Percentiles rank a stretch among this genome's conserved stretches.
phyloP scores from a whole-genome alignment of 140 eudicot genomes.

The Anethum foeniculum region DNA sequence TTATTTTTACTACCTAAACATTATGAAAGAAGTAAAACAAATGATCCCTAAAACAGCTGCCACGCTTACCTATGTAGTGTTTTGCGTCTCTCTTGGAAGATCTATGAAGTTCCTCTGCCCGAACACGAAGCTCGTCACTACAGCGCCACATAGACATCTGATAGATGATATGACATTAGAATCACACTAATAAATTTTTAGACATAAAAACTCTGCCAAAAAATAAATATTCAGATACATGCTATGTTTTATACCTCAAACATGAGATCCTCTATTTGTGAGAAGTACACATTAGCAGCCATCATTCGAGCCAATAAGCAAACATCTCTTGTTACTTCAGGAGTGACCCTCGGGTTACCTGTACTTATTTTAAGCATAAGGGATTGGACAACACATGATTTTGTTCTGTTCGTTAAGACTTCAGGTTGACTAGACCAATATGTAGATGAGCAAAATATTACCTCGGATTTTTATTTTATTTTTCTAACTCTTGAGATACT shows the following conservation, averaged over 20 bases:
- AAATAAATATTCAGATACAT: not conserved
- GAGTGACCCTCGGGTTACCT: conserved; percentile 97
- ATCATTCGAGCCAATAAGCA: conserved; percentile 95
- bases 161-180: conserved; percentile 12
- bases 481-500: not conserved
- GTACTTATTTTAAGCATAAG: conserved; percentile 15
- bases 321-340: conserved; percentile 95
- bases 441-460: not conserved
- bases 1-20: not conserved
- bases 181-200: not conserved
- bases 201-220: not conserved
- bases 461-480: not conserved
- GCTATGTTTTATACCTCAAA: conserved; percentile 55
- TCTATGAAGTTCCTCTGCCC: conserved; percentile 73
- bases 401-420: not conserved
- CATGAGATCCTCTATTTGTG: conserved; percentile 96
- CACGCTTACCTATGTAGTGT: conserved; percentile 78
- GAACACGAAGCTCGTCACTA: conserved; percentile 76
- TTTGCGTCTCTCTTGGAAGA: conserved; percentile 77
- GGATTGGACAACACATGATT: not conserved
- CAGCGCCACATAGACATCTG: conserved; percentile 99
- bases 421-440: not conserved
- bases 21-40: not conserved
- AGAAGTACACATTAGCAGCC: conserved; percentile 94
- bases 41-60: not conserved